Base-by-base conservation (phyloP, 169 alveolate species). In the Cryptosporidium andersoni region DNA sequence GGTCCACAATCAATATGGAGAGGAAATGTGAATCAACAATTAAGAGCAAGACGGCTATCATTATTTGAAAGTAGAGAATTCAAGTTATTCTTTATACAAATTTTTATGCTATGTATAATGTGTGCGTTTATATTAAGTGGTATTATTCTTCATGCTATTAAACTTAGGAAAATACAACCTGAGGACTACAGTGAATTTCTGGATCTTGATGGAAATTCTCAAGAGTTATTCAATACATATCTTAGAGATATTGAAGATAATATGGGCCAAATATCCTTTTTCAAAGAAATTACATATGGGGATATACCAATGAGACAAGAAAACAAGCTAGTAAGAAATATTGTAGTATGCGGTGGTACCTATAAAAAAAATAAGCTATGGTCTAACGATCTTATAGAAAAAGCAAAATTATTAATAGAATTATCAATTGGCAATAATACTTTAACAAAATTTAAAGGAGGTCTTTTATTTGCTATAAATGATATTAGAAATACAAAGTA, bases 331-430 rank as follows among this genome's bases (percentile, higher is more conserved):
- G 64, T 34, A 12, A 64, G 62, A n/a, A 52, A 65, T 8, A 67
- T 74, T 56, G n/a, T 74, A 14, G 51, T 74, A 25, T 74, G 85
- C 60, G 85, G 85, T 42, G 85, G 68, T 6, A 74, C 74, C 16
- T 68, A 74, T 16, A 74, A 36, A 37, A 66, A 68, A 43, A 64
- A 68, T 58, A 74, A 47, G 11, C 11, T 47, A 25, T 74, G 85
- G 85, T 74, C 85, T 16, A 60, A 52, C 25, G 74, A 60, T 9
- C 47, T 53, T 6, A 60, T 45, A 0, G 34, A 48, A 1, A 12
- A 36, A 25, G 60, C 60, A 40, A 34, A 74, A n/a, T 58, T 16
- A 40, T 48, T 55, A 7, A 58, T 74, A 3, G 42, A 74, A 25
- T 45, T 48, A 3, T 55, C 48, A 43, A 11, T 74, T 8, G 85